Evolutionary conservation across 1,284 basidiomycete genomes (phyloP).

Genomic region (Fistulina hepatica): DNA sequence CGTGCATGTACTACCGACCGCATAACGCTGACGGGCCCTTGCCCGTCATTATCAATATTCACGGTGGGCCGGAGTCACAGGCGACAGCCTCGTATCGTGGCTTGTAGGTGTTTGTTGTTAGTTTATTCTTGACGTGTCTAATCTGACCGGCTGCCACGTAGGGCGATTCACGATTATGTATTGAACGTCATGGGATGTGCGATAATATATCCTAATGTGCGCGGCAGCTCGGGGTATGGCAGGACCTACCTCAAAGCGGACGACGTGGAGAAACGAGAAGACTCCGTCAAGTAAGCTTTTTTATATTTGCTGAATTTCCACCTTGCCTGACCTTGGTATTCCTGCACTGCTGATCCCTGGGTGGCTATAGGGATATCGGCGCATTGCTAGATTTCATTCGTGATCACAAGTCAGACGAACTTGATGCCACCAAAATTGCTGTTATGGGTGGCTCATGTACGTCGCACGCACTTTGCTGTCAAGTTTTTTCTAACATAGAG

Average conservation of each 20-base stretch:
- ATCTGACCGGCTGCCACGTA: too few relatives aligned
- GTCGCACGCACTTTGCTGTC: constrained; percentile 1
- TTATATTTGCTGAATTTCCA: not conserved
- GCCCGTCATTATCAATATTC: constrained; percentile 11
- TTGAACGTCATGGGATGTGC: constrained; percentile 13
- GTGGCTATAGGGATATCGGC: constrained; percentile 13
- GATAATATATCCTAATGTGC: constrained; percentile 12
- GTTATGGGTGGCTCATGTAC: constrained; percentile 14
- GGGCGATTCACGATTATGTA: constrained; percentile 13
- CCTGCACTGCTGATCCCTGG: too few relatives aligned
- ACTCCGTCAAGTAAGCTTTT: constrained; percentile 11
- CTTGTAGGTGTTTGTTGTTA: too few relatives aligned
- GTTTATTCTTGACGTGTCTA: too few relatives aligned
- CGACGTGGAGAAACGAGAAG: constrained; percentile 13
- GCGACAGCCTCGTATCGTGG: too few relatives aligned
- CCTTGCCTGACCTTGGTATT: too few relatives aligned
- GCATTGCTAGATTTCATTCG: constrained; percentile 11
- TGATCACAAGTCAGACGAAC: constrained; percentile 8
- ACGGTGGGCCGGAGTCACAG: constrained; percentile 12
- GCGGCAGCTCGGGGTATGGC: constrained; percentile 13
- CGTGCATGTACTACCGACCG: constrained; percentile 14
- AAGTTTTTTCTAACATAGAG: not conserved
- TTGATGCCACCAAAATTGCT: constrained; percentile 12
- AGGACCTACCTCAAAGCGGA: constrained; percentile 12
- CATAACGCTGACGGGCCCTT: constrained; percentile 9